These are phyloP conservation scores for Triadica sebifera DNA, from an alignment of 345 rosid genomes.

Conservation along the genomic window DNA sequence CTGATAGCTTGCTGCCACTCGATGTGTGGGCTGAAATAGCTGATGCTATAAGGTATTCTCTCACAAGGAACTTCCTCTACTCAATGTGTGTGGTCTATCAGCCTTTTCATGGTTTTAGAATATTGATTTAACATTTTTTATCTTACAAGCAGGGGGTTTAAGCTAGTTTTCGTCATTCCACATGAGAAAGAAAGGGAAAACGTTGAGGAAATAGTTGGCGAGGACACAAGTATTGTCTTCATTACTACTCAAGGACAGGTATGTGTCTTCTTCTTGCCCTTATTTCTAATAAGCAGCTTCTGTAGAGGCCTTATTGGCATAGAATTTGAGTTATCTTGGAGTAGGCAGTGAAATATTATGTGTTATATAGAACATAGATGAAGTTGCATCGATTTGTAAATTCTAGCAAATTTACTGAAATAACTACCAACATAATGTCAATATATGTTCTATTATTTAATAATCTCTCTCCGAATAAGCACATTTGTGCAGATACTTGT, in stretches of 20 bases:
- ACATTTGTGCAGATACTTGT: too few species aligned
- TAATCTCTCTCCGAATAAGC: too few species aligned
- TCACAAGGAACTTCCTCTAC: neutral
- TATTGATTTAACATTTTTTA: neutral
- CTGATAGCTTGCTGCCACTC: constrained; percentile 75
- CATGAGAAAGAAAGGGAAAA: constrained; percentile 91
- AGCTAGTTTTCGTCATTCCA: constrained; percentile 79
- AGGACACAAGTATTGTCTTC: constrained; percentile 64
- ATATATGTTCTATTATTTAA: too few species aligned
- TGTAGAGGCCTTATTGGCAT: neutral
- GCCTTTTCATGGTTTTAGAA: too few species aligned
- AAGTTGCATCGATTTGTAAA: neutral
- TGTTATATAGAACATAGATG: neutral
- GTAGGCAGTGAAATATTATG: neutral
- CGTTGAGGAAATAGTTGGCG: constrained; percentile 74
- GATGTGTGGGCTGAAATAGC: constrained; percentile 63
- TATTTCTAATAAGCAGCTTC: neutral
- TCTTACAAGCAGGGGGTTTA: constrained; percentile 56
- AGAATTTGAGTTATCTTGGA: neutral
- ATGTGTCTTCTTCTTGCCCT: neutral
- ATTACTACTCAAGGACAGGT: constrained; percentile 96
- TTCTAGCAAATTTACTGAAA: neutral
- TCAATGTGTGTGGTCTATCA: too few species aligned
- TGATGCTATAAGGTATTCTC: constrained; percentile 53
- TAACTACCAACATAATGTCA: neutral